Percentiles rank a stretch among this genome's conserved stretches.
phyloP scores from a whole-genome alignment of 2,329 filamentous ascomycete genomes.

The Ophiostoma montium region DNA sequence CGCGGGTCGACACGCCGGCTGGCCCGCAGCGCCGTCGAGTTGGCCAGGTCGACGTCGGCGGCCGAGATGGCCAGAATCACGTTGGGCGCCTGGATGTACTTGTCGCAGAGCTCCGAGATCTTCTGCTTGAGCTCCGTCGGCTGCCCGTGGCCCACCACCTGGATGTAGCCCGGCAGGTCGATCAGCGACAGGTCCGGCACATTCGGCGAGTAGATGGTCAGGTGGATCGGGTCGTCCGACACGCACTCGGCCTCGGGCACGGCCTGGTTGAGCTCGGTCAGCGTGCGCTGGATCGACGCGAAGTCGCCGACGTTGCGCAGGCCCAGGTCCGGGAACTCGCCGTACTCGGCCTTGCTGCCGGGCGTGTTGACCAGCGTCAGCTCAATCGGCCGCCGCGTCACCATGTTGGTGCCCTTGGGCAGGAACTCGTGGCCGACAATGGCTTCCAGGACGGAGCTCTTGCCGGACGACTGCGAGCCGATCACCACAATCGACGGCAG shows the following conservation, averaged over 20 bases:
- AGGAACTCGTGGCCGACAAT: slow-evolving; percentile 97
- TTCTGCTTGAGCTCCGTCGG: slow-evolving; percentile 86
- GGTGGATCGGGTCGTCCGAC: slow-evolving; percentile 89
- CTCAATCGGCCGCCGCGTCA: slow-evolving; percentile 89
- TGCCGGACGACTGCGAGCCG: slow-evolving; percentile 93
- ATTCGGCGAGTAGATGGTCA: slow-evolving; percentile 88
- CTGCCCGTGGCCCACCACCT: slow-evolving; percentile 84
- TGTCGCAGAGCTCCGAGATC: slow-evolving; percentile 91
- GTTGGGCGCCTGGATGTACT: slow-evolving; percentile 93
- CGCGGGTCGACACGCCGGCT: slow-evolving; percentile 85
- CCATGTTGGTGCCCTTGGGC: slow-evolving; percentile 98
- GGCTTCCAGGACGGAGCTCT: slow-evolving; percentile 91
- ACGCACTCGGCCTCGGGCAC: slow-evolving; percentile 87
- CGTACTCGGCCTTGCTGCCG: slow-evolving; percentile 74
- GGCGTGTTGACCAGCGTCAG: slow-evolving; percentile 93
- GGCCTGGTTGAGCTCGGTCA: slow-evolving; percentile 89
- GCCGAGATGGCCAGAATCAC: slow-evolving; percentile 95
- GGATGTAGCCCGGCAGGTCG: slow-evolving; percentile 93
- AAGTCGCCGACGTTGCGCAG: slow-evolving; percentile 88
- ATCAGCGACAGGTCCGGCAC: slow-evolving; percentile 93
- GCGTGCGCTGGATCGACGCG: slow-evolving; percentile 74
- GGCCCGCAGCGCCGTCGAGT: slow-evolving; percentile 82
- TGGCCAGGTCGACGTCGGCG: slow-evolving; percentile 91
- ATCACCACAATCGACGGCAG: slow-evolving; percentile 98
- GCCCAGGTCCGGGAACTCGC: slow-evolving; percentile 87